Evolutionary conservation across 805 yeast species (phyloP).

Genomic region (Candida chilensis): DNA sequence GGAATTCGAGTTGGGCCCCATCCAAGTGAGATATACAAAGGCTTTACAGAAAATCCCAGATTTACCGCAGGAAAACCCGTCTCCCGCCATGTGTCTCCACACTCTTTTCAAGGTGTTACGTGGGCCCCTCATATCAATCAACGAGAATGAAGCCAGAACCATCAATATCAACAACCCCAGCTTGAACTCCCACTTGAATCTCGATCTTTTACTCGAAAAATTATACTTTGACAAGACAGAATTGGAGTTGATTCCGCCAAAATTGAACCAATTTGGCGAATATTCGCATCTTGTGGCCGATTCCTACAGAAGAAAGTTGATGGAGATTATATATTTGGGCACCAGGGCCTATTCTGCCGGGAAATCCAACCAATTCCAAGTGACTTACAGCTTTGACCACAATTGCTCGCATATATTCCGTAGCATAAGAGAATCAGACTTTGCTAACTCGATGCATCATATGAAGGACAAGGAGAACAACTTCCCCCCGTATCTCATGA

Average conservation of each 20-base stretch:
- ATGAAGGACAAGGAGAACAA: slow-evolving; percentile 12
- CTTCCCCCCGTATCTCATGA: slow-evolving; percentile 15
- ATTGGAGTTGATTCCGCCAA: slow-evolving; percentile 40
- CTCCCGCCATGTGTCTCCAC: slow-evolving; percentile 46
- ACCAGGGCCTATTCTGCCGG: slow-evolving; percentile 1
- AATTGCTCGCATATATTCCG: slow-evolving; percentile 20
- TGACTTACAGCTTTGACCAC: slow-evolving; percentile 18
- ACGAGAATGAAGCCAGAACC: slow-evolving; percentile 39
- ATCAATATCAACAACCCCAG: slow-evolving; percentile 42
- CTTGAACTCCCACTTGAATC: slow-evolving; percentile 49
- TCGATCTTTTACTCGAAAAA: slow-evolving; percentile 37
- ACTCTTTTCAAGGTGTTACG: slow-evolving; percentile 55
- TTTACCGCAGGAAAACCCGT: slow-evolving; percentile 30
- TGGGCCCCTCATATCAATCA: slow-evolving; percentile 49
- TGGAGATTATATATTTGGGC: slow-evolving; percentile 44
- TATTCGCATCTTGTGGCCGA: slow-evolving; percentile 29
- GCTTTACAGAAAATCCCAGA: slow-evolving; percentile 14
- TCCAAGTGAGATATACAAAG: slow-evolving; percentile 39
- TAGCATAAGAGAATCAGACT: slow-evolving; percentile 24
- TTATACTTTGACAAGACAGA: slow-evolving; percentile 30
- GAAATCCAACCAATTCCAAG: slow-evolving; percentile 8
- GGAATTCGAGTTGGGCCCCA: slow-evolving; percentile 37
- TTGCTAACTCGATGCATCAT: slow-evolving; percentile 15
- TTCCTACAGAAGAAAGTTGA: slow-evolving; percentile 40
- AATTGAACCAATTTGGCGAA: slow-evolving; percentile 17